Evolutionary conservation across 192 early-diverging fungal genomes (phyloP).

Genomic region (Podila epigama): DNA sequence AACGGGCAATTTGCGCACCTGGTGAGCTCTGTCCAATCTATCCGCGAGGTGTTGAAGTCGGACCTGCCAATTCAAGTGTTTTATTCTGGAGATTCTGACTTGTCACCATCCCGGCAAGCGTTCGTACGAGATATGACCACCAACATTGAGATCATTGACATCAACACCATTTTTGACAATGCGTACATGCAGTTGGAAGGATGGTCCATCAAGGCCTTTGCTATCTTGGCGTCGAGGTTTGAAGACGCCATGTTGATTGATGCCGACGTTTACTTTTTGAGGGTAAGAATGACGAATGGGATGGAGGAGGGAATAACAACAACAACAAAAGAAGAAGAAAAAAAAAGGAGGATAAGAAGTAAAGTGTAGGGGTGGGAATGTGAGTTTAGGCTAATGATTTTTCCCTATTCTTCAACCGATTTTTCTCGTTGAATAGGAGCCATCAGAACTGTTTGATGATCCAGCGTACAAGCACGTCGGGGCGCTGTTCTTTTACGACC

Average conservation of each 20-base stretch:
- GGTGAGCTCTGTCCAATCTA: constrained; percentile 29
- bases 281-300: constrained; percentile 5
- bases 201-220: constrained; percentile 72
- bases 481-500: constrained; percentile 63
- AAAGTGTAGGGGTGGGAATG: too few relatives aligned
- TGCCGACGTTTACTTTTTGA: constrained; percentile 66
- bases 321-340: too few relatives aligned
- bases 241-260: constrained; percentile 67
- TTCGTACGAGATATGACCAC: constrained; percentile 19
- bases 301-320: too few relatives aligned
- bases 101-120: constrained; percentile 15
- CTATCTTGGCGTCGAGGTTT: constrained; percentile 64
- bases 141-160: constrained; percentile 36
- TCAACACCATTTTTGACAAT: constrained; percentile 43
- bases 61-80: constrained; percentile 65
- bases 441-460: constrained; percentile 57
- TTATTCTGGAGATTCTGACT: constrained; percentile 52
- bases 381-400: too few relatives aligned
- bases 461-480: constrained; percentile 51
- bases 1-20: constrained; percentile 48
- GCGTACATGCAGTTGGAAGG: constrained; percentile 48
- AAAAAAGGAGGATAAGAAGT: too few relatives aligned
- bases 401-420: neutral
- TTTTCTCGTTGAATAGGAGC: constrained; percentile 26
- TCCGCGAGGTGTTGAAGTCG: constrained; percentile 42